Evolutionary conservation across 345 rosid species (phyloP).

Genomic region (Abelmoschus esculentus): DNA sequence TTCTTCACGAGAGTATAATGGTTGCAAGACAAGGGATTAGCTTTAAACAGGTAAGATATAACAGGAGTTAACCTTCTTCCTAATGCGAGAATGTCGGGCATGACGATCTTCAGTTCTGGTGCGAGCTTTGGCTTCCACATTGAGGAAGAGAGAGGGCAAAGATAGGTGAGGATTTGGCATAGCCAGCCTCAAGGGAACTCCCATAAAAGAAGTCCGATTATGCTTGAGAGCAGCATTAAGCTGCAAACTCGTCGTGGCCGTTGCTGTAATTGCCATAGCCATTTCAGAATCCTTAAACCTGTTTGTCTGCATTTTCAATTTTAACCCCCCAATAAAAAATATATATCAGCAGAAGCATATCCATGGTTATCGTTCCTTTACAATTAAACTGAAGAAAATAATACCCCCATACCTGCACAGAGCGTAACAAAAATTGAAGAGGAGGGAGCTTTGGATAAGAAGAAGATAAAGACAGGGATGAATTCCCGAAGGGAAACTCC

Average conservation of each 20-base stretch:
- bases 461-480: background rate
- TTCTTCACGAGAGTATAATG: background rate
- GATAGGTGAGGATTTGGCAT: constrained; percentile 10
- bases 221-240: background rate
- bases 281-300: background rate
- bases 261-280: background rate
- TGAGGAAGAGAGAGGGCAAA: constrained; percentile 19
- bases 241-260: background rate
- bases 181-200: background rate
- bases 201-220: background rate
- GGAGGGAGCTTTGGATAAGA: background rate
- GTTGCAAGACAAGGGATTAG: background rate
- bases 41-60: too few relatives aligned
- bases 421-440: background rate
- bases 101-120: constrained; percentile 62
- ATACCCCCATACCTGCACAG: background rate
- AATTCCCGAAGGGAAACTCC: background rate
- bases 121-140: constrained; percentile 52
- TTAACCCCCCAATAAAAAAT: background rate
- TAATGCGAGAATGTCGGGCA: constrained; percentile 51
- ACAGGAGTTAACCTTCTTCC: too few relatives aligned
- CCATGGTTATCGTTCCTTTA: background rate
- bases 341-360: background rate
- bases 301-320: background rate
- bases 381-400: background rate